These are phyloP conservation scores for Syzygium jambos DNA, from an alignment of 345 rosid species.

Conservation along the genomic window DNA sequence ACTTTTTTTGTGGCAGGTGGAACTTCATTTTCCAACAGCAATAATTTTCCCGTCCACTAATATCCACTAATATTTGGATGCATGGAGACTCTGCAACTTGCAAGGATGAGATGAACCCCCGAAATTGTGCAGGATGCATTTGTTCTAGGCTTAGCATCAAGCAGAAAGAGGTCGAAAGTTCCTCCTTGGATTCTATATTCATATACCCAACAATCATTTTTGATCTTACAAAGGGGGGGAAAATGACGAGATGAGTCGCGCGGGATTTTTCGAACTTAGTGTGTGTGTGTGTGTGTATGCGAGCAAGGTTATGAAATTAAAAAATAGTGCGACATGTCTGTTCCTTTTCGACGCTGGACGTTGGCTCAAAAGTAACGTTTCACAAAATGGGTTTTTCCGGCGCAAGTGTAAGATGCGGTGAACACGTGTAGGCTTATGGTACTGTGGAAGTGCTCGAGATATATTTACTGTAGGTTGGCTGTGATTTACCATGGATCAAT, in stretches of 20 bases:
- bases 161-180: background rate
- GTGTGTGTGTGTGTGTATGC: too few species aligned
- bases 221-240: background rate
- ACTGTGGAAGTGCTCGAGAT: background rate
- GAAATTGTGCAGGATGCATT: background rate
- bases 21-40: background rate
- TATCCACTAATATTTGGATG: background rate
- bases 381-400: background rate
- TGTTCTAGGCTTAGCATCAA: background rate
- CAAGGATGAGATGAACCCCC: background rate
- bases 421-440: background rate
- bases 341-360: background rate
- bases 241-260: background rate
- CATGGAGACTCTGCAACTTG: background rate
- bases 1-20: background rate
- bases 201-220: background rate
- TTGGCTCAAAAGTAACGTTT: background rate
- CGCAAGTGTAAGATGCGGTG: background rate
- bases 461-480: background rate
- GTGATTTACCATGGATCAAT: background rate
- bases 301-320: background rate
- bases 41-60: background rate
- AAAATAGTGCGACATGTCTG: background rate
- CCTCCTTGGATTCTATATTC: background rate
- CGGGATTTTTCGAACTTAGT: background rate